Evolutionary conservation across 306 rosid species (phyloP).

Genomic region (Dicorynia guianensis): DNA sequence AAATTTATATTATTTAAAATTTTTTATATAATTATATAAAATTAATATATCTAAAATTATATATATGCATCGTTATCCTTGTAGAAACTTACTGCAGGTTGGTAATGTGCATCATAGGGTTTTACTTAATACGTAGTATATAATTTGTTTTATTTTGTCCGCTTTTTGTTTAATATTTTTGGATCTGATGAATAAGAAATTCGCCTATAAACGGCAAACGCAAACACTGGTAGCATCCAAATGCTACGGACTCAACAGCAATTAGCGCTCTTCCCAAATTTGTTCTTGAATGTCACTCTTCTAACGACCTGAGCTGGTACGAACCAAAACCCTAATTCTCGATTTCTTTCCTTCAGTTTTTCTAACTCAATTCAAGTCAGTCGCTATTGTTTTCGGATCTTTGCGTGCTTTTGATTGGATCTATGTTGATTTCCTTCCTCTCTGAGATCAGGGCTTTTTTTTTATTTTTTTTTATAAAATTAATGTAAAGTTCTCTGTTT

Average conservation of each 20-base stretch:
- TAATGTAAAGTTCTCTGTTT: slow-evolving; percentile 35
- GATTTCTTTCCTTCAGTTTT: slow-evolving; percentile 10
- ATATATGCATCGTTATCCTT: no score
- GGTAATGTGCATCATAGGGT: no score
- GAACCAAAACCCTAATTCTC: slow-evolving; percentile 66
- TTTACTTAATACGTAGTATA: not conserved
- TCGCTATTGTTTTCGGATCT: not conserved
- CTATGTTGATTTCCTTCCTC: slow-evolving; percentile 38
- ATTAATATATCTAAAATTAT: no score
- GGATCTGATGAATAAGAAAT: slow-evolving; percentile 8
- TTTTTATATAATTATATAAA: no score
- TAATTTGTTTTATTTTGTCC: not conserved
- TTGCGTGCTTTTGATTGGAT: slow-evolving; percentile 52
- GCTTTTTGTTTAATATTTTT: not conserved
- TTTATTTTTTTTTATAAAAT: no score
- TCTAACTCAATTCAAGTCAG: slow-evolving; percentile 32
- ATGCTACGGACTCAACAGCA: slow-evolving; percentile 56
- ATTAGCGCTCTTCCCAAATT: slow-evolving; percentile 48
- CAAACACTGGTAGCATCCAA: slow-evolving; percentile 48
- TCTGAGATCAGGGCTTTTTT: slow-evolving; percentile 46
- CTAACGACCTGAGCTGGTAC: slow-evolving; percentile 39
- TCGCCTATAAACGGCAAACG: slow-evolving; percentile 29
- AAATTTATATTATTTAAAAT: no score
- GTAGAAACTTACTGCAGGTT: no score
- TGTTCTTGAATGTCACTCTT: slow-evolving; percentile 59